Base-by-base conservation (phyloP, 129 eudicot genomes). In the Silybum marianum region DNA sequence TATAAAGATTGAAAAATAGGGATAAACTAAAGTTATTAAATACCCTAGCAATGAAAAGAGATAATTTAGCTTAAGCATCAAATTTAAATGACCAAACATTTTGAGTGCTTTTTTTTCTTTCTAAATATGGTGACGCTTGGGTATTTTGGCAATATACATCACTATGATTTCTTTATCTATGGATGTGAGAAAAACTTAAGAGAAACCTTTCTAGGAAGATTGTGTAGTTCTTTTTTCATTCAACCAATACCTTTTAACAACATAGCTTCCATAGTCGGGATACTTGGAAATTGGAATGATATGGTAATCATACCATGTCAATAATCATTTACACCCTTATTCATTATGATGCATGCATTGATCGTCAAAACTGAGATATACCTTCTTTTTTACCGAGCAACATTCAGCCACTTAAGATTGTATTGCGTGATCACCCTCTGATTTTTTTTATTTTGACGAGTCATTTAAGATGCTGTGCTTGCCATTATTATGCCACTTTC, bases 381-480 rank as follows among this genome's bases (percentile, higher is more conserved):
- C 11, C 23, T 7, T 60, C 11, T 58, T 16, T 58, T 60, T 58
- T 32, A 28, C 18, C 11, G 6, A 54, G 48, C 62, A 58, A 54
- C 48, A 75, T 74, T 48, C 26, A 75, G 9, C 12, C 69, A 54
- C 48, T 58, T 51, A 54, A 4, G 19, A 32, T 32, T 58, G 48
- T 30, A 75, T 58, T 54, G 71, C 79, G 30, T n/a, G 69, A 75
- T 14, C 79, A 54, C 28, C 11, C 23, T 42, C 6, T 30, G 32
- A 18, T 32, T 32, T 32, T 32, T 28, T 26, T 18, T 8, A 5
- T 58, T 32, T 74, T n/a, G 30, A 18, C 30, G 30, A 28, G 7
- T 58, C 12, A 42, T 54, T 54, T 30, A 54, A 75, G 48, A 23
- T 75, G 69, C 19, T 75, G 69, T 75, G 78, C 44, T 71, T 26